A percentile compares a stretch with the other conserved stretches of the same genome.
Conservation (phyloP, 495 filamentous ascomycete species). For the Beverwykella pulmonaria region DNA sequence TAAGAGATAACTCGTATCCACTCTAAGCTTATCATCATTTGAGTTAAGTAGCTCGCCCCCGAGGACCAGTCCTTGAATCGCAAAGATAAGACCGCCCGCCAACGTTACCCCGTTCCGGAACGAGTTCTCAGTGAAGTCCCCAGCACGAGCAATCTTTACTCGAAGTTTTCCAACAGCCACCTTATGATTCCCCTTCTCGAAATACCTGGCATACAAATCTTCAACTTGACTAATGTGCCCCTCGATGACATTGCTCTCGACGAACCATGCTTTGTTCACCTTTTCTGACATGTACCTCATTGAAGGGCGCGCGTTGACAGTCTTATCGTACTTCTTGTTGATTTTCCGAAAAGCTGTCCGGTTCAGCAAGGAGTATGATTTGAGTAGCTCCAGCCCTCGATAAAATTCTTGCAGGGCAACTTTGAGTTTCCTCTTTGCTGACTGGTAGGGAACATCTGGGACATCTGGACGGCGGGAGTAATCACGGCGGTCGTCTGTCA, state of each 20-base stretch:
- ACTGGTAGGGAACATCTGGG: slow-evolving; percentile 70
- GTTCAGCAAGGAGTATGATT: slow-evolving; percentile 86
- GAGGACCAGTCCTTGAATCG: slow-evolving; percentile 72
- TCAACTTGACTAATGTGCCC: slow-evolving; percentile 75
- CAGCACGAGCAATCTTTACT: slow-evolving; percentile 61
- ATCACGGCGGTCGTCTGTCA: slow-evolving; percentile 33
- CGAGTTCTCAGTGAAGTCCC: slow-evolving; percentile 70
- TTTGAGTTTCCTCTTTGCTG: slow-evolving; percentile 89
- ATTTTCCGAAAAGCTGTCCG: slow-evolving; percentile 93
- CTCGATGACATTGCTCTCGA: slow-evolving; percentile 79
- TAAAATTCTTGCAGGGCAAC: slow-evolving; percentile 90
- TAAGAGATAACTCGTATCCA: slow-evolving; percentile 72
- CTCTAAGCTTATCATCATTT: slow-evolving; percentile 47
- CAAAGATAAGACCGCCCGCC: slow-evolving; percentile 72
- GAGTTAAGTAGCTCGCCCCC: slow-evolving; percentile 56
- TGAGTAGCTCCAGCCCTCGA: slow-evolving; percentile 84
- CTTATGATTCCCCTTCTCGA: slow-evolving; percentile 88
- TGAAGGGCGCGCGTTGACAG: slow-evolving; percentile 72
- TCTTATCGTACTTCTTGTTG: slow-evolving; percentile 98
- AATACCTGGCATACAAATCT: slow-evolving; percentile 90
- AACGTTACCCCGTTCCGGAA: slow-evolving; percentile 82
- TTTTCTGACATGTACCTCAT: slow-evolving; percentile 88
- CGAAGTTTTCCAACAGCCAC: slow-evolving; percentile 83
- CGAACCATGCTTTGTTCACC: slow-evolving; percentile 88
- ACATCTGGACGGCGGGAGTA: slow-evolving; percentile 44